Evolutionary conservation across 140 eudicot species (phyloP), one percentile per base, ranked within the genome.

Genomic region (Flaveria floridana): DNA sequence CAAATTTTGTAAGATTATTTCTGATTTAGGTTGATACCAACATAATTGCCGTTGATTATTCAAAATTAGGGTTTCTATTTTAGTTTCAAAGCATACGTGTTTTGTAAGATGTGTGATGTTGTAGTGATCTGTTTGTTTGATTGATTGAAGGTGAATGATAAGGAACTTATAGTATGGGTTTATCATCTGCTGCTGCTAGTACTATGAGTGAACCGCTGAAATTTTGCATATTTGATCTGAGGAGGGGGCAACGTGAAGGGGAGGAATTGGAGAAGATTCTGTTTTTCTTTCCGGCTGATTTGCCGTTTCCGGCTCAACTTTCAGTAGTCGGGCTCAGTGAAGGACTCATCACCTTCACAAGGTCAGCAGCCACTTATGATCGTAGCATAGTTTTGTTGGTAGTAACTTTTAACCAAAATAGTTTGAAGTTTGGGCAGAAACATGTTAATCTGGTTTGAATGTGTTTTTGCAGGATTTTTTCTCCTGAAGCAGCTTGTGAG

Each of bases 401-500:
- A 3, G 37, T 44, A 9, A 44, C 7, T 53, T 18, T 19, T 53
- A 57, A 58, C 5, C 39, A 3, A 74, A 47, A 62, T 2, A n/a
- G 3, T 13, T 3, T 56, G 15, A 42, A 7, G 20, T 73, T 19
- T 58, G 59, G 58, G 46, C 28, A 14, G 46, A 23, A 73, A 42
- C 9, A 7, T 73, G 68, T 56, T 42, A 59, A 41, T 72, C 18
- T 41, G 44, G 69, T 39, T 73, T 58, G 65, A 19, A 73, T 16
- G 20, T 65, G 71, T 8, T 79, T 47, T 59, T 79, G 80, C 88
- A 94, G 99, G 81, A 88, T 94, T 16, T 94, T 94, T 88, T 94
- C 99, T 42, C 97, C 99, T 19, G 90, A 94, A 72, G 97, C 97
- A 58, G 91, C 99, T 68, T 94, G 97, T 82, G 99, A 94, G 83